Conservation (phyloP, 345 rosid species). For the Raphanus sativus region DNA sequence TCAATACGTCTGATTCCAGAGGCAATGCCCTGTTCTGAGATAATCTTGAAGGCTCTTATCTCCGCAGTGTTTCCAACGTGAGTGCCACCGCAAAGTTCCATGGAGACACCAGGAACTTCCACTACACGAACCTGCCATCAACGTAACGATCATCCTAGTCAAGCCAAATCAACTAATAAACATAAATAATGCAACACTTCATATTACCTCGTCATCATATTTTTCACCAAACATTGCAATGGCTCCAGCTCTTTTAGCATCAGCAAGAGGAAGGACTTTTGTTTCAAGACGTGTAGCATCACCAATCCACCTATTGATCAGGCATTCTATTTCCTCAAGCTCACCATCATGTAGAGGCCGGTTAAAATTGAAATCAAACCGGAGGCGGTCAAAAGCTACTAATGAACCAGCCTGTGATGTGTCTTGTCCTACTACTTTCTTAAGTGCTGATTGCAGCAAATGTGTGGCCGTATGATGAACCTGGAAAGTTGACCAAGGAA, state of each 20-base stretch:
- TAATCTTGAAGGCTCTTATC: constrained; percentile 85
- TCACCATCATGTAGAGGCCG: constrained; percentile 65
- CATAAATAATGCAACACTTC: neutral
- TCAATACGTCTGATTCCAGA: constrained; percentile 91
- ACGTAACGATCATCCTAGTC: neutral
- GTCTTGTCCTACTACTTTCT: constrained; percentile 79
- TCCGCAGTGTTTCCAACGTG: constrained; percentile 89
- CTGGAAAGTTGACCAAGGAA: constrained; percentile 38
- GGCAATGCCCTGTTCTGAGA: constrained; percentile 97
- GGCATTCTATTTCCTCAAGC: constrained; percentile 67
- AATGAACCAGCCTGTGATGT: constrained; percentile 97
- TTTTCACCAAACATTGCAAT: constrained; percentile 99
- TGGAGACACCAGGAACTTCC: constrained; percentile 95
- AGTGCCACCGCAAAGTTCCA: constrained; percentile 99
- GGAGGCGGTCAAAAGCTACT: constrained; percentile 94
- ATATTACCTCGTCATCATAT: constrained; percentile 77
- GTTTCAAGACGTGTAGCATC: constrained; percentile 72
- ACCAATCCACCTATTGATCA: constrained; percentile 87
- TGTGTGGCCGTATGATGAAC: constrained; percentile 99
- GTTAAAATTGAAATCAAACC: constrained; percentile 91
- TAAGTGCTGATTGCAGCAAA: constrained; percentile 90
- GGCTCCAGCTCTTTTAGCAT: constrained; percentile 88
- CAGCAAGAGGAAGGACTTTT: constrained; percentile 73
- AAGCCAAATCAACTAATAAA: constrained; percentile 14
- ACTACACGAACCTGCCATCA: constrained; percentile 82